Conservation (phyloP, 768 basidiomycete species). For the Termitomyces sp. region DNA sequence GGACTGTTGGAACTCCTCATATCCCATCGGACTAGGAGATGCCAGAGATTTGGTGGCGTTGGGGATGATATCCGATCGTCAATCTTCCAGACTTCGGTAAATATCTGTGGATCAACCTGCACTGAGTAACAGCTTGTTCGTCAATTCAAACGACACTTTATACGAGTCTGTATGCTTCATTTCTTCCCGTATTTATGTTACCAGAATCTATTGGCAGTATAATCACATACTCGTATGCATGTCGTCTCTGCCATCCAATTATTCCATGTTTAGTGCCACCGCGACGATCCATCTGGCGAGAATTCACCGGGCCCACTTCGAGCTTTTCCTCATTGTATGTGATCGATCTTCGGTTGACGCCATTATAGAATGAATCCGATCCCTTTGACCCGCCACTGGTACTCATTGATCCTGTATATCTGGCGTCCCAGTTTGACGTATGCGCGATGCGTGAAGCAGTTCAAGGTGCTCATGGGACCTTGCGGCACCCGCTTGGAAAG, state of each 20-base stretch:
- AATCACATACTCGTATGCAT: neutral
- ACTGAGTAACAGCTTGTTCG: slow-evolving; percentile 14
- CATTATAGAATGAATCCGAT: slow-evolving; percentile 25
- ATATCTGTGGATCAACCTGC: slow-evolving; percentile 24
- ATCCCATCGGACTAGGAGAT: slow-evolving; percentile 26
- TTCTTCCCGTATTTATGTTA: neutral
- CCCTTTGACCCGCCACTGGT: slow-evolving; percentile 34
- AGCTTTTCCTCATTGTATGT: neutral
- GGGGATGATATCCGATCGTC: slow-evolving; percentile 18
- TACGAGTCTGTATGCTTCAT: slow-evolving; percentile 1
- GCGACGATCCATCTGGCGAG: slow-evolving; percentile 20
- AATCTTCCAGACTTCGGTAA: slow-evolving; percentile 22
- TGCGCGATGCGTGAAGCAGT: slow-evolving; percentile 18
- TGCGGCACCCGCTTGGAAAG: slow-evolving; percentile 3
- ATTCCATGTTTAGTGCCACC: slow-evolving; percentile 9
- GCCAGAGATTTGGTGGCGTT: slow-evolving; percentile 10
- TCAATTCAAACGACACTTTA: slow-evolving; percentile 22
- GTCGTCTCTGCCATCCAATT: slow-evolving; percentile 15
- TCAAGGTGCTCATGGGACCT: slow-evolving; percentile 4
- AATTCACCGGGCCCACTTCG: slow-evolving; percentile 13
- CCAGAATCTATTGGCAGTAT: neutral
- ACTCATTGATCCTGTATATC: slow-evolving; percentile 32
- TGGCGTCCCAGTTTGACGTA: slow-evolving; percentile 19
- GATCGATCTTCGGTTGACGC: neutral
- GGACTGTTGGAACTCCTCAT: slow-evolving; percentile 27